Base-by-base conservation (phyloP, 1,284 basidiomycete species). In the Cutaneotrichosporon spelunceum region DNA sequence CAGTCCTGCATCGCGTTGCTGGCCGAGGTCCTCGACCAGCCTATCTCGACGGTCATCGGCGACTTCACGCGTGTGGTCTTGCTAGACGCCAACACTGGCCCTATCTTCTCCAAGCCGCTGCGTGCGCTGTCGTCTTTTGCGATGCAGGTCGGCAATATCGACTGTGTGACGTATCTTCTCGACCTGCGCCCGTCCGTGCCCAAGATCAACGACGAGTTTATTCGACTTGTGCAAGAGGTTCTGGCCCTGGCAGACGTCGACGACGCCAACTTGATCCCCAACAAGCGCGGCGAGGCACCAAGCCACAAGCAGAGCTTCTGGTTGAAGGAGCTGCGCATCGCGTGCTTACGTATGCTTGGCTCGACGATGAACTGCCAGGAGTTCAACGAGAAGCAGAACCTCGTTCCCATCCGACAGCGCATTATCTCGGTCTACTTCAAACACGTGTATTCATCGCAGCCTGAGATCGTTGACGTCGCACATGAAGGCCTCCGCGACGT, bases 391-490 rank as follows among this genome's bases (percentile, higher is more conserved):
- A 86, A 87, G 70, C 89, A 93, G 66, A 85, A 84, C 62, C 86
- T 89, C 73, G 66, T 68, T 5, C 70, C 72, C 13, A 91, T 90
- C 3, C 85, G 93, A 57, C 91, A 91, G 79, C 88, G 92, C 68
- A 90, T 98, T 42, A 96, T 93, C 26, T 84, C 90, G 33, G 91
- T 98, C 23, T 99, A 99, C 81, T 99, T 99, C 85, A 99, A 99
- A 80, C 94, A 95, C 16, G 84, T 99, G 49, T 99, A 99, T 79
- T 96, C 94, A 4, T 84, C 88, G 23, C 90, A 88, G n/a, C 84
- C 87, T 14, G 93, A 97, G 72, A 90, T 99, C 64, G 97, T 98
- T 70, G 88, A 95, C 69, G 93, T 93, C 11, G 94, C 96, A 1
- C 93, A 98, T 72, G 91, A 95, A 68, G 93, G 93, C 55, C 84